Base-by-base conservation (phyloP, 2,329 filamentous ascomycete genomes). In the Cercospora zeae-maydis region DNA sequence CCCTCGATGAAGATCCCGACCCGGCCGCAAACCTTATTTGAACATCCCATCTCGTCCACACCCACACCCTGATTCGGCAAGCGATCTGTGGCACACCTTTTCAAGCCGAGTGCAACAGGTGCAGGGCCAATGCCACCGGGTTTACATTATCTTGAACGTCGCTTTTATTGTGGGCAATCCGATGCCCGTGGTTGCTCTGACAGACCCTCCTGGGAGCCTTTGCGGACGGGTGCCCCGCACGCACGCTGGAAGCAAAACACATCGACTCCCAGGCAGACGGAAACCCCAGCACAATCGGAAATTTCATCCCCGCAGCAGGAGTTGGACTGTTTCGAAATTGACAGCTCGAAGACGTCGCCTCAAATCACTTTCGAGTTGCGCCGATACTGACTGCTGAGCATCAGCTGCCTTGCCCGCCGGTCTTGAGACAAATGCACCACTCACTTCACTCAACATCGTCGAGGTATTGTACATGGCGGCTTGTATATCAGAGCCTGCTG, bases 401-500 rank as follows among this genome's bases (percentile, higher is more conserved):
- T 59, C 24, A 57, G 54, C 21, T 21, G 39, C 39, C 39, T 7
- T 34, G 30, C 33, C 39, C 39, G 24, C 39, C 14, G 54, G 36
- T 9, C 11, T 19, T 16, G 34, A 13, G 13, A 45, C 36, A 9
- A 24, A 30, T 11, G 39, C 13, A 37, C 14, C 11, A 57, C 54
- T 45, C 11, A 57, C 54, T 36, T 57, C 54, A 37, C 54, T 57
- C 34, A 57, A 42, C 4, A 24, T 57, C 30, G 54, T 57, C 19
- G 54, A 57, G 11, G 54, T 57, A 31, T 57, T 57, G 54, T 42
- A 57, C 37, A 57, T 57, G 54, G 54, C 54, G 24, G 54, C 54
- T 45, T 39, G 54, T 21, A 57, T 57, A 21, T 57, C 54, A 2
- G 54, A 57, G 21, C 14, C 34, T 21, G 54, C 54, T 16, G 27